A percentile compares a stretch with the other conserved stretches of the same genome.
phyloP scores from a whole-genome alignment of 306 rosid species.

The Cicer bijugum region DNA sequence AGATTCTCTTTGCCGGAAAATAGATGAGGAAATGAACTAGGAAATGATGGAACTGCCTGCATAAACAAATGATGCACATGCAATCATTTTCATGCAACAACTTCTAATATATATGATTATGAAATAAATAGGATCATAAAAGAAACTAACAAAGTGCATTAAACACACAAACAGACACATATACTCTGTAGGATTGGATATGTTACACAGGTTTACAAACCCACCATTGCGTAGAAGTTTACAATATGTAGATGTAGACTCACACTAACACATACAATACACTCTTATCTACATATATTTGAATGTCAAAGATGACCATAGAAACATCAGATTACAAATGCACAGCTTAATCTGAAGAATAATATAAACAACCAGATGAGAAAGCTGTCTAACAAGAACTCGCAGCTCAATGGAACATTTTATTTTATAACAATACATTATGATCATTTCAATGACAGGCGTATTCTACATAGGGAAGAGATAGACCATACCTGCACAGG shows the following conservation, averaged over 20 bases:
- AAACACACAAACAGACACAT: constrained; percentile 16
- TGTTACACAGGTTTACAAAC: not conserved
- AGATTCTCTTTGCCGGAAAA: constrained; percentile 76
- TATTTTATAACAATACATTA: not conserved
- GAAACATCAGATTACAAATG: constrained; percentile 23
- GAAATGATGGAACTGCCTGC: constrained; percentile 98
- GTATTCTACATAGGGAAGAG: constrained; percentile 23
- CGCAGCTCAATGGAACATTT: not conserved
- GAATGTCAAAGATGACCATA: not conserved
- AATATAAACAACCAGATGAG: not conserved
- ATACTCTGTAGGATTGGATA: not conserved
- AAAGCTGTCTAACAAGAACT: constrained; percentile 10
- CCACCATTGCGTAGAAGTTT: not conserved
- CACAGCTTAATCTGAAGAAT: constrained; percentile 8
- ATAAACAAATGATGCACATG: constrained; percentile 42
- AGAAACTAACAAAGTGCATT: constrained; percentile 12
- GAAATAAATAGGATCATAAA: constrained; percentile 32
- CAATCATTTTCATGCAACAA: constrained; percentile 41
- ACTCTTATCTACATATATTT: constrained; percentile 2
- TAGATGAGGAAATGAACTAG: constrained; percentile 95
- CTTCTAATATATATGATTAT: constrained; percentile 34
- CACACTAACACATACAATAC: not conserved
- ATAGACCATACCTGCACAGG: constrained; percentile 76
- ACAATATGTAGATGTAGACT: constrained; percentile 3
- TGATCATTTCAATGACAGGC: not conserved